Conservation (phyloP, 2,329 filamentous ascomycete species). For the Alternaria sp. region DNA sequence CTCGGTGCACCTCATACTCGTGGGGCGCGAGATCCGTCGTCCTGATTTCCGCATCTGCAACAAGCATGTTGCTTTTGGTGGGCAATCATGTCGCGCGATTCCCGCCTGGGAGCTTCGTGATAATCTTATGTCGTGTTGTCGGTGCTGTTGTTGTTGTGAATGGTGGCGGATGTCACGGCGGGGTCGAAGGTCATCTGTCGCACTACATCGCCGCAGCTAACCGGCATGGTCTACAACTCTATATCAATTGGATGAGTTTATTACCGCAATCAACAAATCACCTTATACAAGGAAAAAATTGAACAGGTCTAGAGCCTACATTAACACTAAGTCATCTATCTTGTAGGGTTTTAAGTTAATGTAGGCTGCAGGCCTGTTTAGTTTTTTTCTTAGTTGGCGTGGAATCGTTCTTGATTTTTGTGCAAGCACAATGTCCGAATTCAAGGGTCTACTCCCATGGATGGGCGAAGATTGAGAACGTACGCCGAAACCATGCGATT, state of each 20-base stretch:
- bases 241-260: neutral
- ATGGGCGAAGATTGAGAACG: neutral
- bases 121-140: neutral
- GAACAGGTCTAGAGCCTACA: neutral
- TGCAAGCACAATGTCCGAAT: neutral
- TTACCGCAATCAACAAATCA: neutral
- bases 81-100: neutral
- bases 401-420: neutral
- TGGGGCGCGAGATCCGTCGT: neutral
- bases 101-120: neutral
- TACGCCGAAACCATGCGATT: neutral
- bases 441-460: neutral
- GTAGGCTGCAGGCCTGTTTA: neutral
- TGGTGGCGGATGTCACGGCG: slow-evolving; percentile 15
- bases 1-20: neutral
- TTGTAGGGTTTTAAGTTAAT: neutral
- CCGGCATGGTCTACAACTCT: slow-evolving; percentile 20
- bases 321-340: neutral
- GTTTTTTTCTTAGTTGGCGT: neutral
- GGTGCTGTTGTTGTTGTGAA: slow-evolving; percentile 11
- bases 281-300: neutral
- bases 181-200: slow-evolving; percentile 6
- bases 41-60: neutral
- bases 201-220: slow-evolving; percentile 19
- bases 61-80: neutral